These are phyloP conservation scores for Pinus albicaulis DNA, from an alignment of 75 land plant species.

Conservation along the genomic window DNA sequence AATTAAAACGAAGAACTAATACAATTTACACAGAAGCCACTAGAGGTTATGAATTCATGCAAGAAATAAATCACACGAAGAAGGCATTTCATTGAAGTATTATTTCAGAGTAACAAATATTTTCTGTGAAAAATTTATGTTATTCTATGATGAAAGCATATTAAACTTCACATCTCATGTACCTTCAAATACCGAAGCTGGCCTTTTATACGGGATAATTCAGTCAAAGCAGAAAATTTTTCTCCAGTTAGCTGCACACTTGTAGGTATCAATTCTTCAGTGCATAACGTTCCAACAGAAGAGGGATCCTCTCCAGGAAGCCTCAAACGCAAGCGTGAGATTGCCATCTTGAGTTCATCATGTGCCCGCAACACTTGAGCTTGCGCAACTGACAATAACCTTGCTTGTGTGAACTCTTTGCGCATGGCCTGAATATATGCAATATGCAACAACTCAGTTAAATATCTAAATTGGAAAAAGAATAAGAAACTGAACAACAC, in stretches of 20 bases:
- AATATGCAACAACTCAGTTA: not conserved
- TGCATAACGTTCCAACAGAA: conserved; percentile 33
- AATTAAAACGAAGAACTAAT: no score
- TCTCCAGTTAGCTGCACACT: conserved; percentile 63
- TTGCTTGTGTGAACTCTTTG: conserved; percentile 79
- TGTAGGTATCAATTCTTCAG: conserved; percentile 49
- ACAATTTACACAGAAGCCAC: no score
- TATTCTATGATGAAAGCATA: not conserved
- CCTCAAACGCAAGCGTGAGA: conserved; percentile 67
- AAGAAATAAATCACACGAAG: not conserved
- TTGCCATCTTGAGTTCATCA: conserved; percentile 96
- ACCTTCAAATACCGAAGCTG: conserved; percentile 88
- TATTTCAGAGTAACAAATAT: not conserved
- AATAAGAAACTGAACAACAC: not conserved
- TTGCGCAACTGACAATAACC: conserved; percentile 69
- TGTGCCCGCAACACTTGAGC: conserved; percentile 81
- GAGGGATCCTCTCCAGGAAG: conserved; percentile 46
- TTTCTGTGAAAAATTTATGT: not conserved
- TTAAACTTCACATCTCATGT: not conserved
- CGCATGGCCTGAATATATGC: conserved; percentile 68
- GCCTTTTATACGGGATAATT: conserved; percentile 70
- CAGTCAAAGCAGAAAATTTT: conserved; percentile 60
- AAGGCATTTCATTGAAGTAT: not conserved
- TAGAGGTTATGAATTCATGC: no score
- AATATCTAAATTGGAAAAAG: not conserved